Base-by-base conservation (phyloP, 345 rosid species). In the Rhodomyrtus tomentosa region DNA sequence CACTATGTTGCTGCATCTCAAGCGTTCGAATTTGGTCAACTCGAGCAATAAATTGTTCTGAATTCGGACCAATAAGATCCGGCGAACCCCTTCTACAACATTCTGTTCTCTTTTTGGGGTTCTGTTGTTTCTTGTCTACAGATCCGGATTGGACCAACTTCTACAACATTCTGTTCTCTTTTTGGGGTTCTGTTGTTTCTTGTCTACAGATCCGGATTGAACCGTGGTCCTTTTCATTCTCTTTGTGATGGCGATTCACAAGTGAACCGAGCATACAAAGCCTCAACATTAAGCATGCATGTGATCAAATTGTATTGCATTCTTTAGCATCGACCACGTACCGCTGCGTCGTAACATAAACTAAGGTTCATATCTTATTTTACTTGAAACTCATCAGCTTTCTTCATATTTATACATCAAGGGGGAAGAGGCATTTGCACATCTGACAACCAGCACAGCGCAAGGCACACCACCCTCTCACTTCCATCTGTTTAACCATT, bases 401-500 rank as follows among this genome's bases (percentile, higher is more conserved):
- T 3, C 54, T 80, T 48, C 50, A 13, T 80, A 25, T 29, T 29
- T 40, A 50, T 80, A 22, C 21, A 45, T 48, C 32, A 48, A 13
- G 6, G 13, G n/a, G 45, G 45, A 42, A 42, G 7, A 42, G 45
- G 45, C 45, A 42, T 42, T 42, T 42, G 45, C 45, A 42, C 62
- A 54, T 21, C 59, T 2, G 20, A 49, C 7, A 79, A 4, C 2
- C 48, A 36, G 10, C 54, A 32, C 54, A 42, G 29, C 58, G 27
- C 12, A 49, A n/a, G 38, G 38, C 49, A 52, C 72, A 27, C 40
- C 58, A 2, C 45, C 50, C 50, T 82, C 36, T 29, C n/a, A 49
- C 40, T 40, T 25, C 83, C 54, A 54, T 89, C 80, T 10, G 11
- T 29, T 55, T 42, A 91, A 82, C 88, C 92, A 85, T 93, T 92